These are phyloP conservation scores for Citrus reticulata DNA, from an alignment of 345 rosid species.

Conservation along the genomic window DNA sequence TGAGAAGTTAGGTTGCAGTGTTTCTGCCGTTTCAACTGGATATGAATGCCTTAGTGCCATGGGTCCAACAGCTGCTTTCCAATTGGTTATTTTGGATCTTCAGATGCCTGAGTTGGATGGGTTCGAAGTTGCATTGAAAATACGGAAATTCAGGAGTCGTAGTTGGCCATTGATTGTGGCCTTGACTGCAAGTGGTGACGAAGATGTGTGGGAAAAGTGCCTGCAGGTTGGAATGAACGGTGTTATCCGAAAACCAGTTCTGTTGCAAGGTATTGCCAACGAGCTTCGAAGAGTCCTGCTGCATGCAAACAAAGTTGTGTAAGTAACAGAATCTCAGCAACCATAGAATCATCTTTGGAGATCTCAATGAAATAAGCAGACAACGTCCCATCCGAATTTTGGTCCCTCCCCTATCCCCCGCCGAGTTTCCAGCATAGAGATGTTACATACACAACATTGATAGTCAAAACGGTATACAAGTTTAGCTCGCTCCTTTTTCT, in stretches of 20 bases:
- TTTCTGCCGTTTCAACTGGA: slow-evolving; percentile 66
- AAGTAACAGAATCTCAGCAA: neutral
- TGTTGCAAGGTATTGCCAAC: slow-evolving; percentile 54
- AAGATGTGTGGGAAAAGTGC: slow-evolving; percentile 63
- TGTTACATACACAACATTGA: slow-evolving; percentile 25
- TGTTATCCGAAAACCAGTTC: slow-evolving; percentile 67
- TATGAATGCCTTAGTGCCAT: slow-evolving; percentile 62
- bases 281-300: slow-evolving; percentile 69
- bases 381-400: neutral
- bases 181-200: slow-evolving; percentile 52
- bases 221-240: slow-evolving; percentile 73
- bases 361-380: slow-evolving; percentile 2
- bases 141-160: slow-evolving; percentile 54
- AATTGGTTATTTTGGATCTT: slow-evolving; percentile 73
- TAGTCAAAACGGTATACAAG: slow-evolving; percentile 32
- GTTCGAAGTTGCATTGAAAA: slow-evolving; percentile 73
- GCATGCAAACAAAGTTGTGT: slow-evolving; percentile 45
- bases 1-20: slow-evolving; percentile 81
- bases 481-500: slow-evolving; percentile 10
- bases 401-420: neutral
- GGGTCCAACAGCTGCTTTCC: slow-evolving; percentile 46
- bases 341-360: neutral
- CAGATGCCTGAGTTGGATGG: slow-evolving; percentile 79
- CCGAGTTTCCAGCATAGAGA: slow-evolving; percentile 22
- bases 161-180: slow-evolving; percentile 72